Conservation (phyloP, 2,329 filamentous ascomycete species). For the Aspergillus sp. region DNA sequence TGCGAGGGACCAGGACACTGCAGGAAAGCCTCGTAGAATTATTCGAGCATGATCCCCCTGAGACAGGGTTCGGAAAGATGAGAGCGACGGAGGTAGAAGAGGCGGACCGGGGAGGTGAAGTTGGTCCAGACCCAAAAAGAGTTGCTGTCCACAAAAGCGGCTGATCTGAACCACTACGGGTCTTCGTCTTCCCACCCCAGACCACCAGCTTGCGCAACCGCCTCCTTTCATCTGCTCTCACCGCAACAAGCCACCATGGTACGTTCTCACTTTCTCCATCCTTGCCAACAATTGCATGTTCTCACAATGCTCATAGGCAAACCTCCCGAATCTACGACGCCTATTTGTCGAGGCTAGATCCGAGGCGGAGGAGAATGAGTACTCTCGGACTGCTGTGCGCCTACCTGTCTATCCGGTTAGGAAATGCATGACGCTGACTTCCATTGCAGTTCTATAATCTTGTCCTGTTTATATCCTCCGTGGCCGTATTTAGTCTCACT, state of each 20-base stretch:
- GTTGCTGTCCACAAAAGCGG: slow-evolving; percentile 19
- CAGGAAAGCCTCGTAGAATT: slow-evolving; percentile 3
- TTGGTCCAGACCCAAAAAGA: slow-evolving; percentile 19
- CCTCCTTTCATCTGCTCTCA: slow-evolving; percentile 20
- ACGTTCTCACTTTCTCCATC: background rate
- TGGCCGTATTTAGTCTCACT: slow-evolving; percentile 90
- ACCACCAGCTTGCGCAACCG: background rate
- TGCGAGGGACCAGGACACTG: slow-evolving; percentile 13
- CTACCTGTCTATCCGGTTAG: background rate
- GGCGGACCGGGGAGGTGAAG: slow-evolving; percentile 7
- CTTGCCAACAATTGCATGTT: background rate
- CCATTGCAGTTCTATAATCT: slow-evolving; percentile 85
- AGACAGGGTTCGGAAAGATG: background rate
- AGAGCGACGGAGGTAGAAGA: background rate
- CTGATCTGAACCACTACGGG: slow-evolving; percentile 8
- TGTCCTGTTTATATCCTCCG: slow-evolving; percentile 93
- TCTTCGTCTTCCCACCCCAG: background rate
- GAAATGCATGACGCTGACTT: slow-evolving; percentile 16
- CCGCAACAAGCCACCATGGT: slow-evolving; percentile 28
- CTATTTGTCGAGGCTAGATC: slow-evolving; percentile 94
- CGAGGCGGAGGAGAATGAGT: slow-evolving; percentile 90
- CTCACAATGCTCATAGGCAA: slow-evolving; percentile 36
- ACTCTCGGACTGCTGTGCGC: slow-evolving; percentile 87
- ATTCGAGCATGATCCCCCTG: slow-evolving; percentile 6
- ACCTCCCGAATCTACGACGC: slow-evolving; percentile 88